Evolutionary conservation across 1,139 yeast species (phyloP).

Genomic region (Zhuliangozyma parablackwelliae): DNA sequence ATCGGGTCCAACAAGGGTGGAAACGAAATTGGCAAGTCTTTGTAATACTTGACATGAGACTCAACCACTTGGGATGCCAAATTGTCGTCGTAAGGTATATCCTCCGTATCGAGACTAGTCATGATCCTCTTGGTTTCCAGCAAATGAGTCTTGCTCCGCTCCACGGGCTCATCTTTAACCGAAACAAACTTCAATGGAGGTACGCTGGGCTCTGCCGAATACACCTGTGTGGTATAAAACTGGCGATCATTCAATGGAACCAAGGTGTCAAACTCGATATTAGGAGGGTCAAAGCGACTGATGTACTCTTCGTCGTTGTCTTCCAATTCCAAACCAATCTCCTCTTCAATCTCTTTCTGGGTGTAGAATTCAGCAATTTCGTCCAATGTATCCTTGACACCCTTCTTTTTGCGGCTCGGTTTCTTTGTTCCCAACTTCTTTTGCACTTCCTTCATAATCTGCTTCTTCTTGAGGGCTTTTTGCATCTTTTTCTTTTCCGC

Average conservation of each 20-base stretch:
- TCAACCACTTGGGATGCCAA: constrained; percentile 29
- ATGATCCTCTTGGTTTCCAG: constrained; percentile 14
- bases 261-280: constrained; percentile 30
- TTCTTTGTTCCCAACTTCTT: constrained; percentile 1
- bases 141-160: background rate
- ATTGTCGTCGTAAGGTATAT: constrained; percentile 19
- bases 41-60: constrained; percentile 27
- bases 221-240: constrained; percentile 27
- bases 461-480: constrained; percentile 5
- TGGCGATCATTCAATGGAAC: constrained; percentile 31
- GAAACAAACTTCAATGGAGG: constrained; percentile 21
- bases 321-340: constrained; percentile 1
- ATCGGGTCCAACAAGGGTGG: constrained; percentile 26
- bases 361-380: constrained; percentile 5
- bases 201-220: constrained; percentile 17
- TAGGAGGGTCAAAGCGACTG: constrained; percentile 38
- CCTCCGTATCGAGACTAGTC: constrained; percentile 12
- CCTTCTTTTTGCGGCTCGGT: constrained; percentile 1
- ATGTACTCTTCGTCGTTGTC: constrained; percentile 18
- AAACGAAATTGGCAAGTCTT: constrained; percentile 32
- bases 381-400: constrained; percentile 2
- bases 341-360: constrained; percentile 9
- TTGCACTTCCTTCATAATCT: constrained; percentile 5
- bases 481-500: constrained; percentile 8
- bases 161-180: constrained; percentile 5